phyloP scores from a whole-genome alignment of 768 basidiomycete species.

The Naematelia encephala region DNA sequence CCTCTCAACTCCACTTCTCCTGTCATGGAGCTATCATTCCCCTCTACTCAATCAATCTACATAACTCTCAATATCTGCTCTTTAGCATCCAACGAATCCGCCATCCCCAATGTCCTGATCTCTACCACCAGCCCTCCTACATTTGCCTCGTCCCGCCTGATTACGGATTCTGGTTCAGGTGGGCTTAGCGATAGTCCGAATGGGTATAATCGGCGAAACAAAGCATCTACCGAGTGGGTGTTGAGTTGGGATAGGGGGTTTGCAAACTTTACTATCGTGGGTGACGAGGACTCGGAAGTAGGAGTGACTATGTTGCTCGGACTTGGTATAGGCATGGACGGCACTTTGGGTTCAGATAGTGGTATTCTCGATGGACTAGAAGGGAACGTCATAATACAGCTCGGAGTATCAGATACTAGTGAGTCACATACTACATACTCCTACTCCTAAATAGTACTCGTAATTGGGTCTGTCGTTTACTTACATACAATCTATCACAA shows the following conservation, averaged over 20 bases:
- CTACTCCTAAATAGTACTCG: too few relatives aligned
- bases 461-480: background rate
- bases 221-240: conserved; percentile 21
- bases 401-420: conserved; percentile 36
- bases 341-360: conserved; percentile 11
- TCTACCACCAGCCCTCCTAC: conserved; percentile 15
- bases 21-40: conserved; percentile 21
- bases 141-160: conserved; percentile 16
- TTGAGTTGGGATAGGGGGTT: conserved; percentile 42
- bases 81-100: conserved; percentile 27
- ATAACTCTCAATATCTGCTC: conserved; percentile 46
- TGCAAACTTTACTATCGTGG: conserved; percentile 31
- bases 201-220: conserved; percentile 22
- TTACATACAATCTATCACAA: background rate
- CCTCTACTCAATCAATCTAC: conserved; percentile 19
- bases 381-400: conserved; percentile 37
- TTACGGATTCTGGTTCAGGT: conserved; percentile 20
- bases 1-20: conserved; percentile 24
- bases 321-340: conserved; percentile 15
- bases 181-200: conserved; percentile 13
- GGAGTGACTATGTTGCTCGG: conserved; percentile 21
- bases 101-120: conserved; percentile 28
- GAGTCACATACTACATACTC: too few relatives aligned
- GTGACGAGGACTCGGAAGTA: conserved; percentile 21
- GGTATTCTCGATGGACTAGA: background rate